Conservation (phyloP, 2,329 filamentous ascomycete genomes). For the Pseudogymnoascus sp. region DNA sequence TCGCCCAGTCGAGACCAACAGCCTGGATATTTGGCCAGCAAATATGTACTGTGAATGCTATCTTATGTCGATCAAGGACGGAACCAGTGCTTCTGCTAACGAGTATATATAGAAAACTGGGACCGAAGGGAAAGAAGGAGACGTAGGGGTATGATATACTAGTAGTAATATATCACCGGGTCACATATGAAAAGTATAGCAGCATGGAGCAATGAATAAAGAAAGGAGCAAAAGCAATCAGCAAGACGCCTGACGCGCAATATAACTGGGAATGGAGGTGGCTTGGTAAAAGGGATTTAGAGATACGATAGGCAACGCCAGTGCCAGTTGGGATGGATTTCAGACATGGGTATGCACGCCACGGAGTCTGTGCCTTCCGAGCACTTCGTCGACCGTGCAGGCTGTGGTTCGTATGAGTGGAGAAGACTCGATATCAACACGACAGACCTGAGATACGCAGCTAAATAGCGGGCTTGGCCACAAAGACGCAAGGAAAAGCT, state of each 20-base stretch:
- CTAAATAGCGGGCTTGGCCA: not conserved
- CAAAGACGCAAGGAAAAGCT: not conserved
- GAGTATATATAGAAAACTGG: not conserved
- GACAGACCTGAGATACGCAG: not conserved
- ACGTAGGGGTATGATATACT: not conserved
- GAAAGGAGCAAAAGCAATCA: not conserved
- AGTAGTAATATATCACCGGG: not conserved
- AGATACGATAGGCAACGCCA: slow-evolving; percentile 1
- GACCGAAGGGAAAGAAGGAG: not conserved
- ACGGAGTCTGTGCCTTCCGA: not conserved
- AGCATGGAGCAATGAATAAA: not conserved
- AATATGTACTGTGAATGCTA: not conserved
- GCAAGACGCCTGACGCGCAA: not conserved
- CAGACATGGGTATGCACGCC: not conserved
- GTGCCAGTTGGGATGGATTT: not conserved
- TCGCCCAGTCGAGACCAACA: not conserved
- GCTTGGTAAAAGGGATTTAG: not conserved
- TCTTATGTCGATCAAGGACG: not conserved
- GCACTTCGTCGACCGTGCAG: not conserved
- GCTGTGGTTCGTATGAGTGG: not conserved
- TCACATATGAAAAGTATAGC: not conserved
- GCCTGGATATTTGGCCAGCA: not conserved
- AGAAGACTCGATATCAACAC: not conserved
- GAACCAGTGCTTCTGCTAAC: not conserved
- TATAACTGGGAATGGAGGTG: not conserved